A percentile compares a stretch with the other conserved stretches of the same genome.
phyloP scores from a whole-genome alignment of 192 early-diverging fungal genomes.

The Irineochytrium annulatum region DNA sequence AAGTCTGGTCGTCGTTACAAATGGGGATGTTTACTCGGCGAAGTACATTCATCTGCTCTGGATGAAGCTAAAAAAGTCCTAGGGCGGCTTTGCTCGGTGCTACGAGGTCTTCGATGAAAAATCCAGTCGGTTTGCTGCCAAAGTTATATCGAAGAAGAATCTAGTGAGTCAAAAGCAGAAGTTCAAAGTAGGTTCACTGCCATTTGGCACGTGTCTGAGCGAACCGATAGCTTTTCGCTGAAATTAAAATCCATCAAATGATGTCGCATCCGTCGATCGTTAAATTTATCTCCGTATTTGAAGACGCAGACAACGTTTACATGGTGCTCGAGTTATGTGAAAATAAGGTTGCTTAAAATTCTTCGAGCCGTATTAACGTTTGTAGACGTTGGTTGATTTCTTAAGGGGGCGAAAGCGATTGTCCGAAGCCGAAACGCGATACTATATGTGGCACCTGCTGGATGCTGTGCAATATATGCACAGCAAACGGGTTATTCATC shows the following conservation, averaged over 20 bases:
- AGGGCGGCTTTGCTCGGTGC: constrained; percentile 90
- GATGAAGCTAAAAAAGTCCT: not conserved
- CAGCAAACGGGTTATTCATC: constrained; percentile 73
- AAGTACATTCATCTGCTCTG: constrained; percentile 35
- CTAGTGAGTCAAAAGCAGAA: constrained; percentile 50
- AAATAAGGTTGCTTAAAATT: constrained; percentile 55
- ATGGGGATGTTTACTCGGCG: constrained; percentile 43
- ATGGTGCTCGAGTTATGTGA: constrained; percentile 90
- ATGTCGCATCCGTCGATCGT: constrained; percentile 79
- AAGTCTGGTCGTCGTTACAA: constrained; percentile 28
- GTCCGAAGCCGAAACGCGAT: constrained; percentile 86
- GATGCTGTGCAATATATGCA: constrained; percentile 82
- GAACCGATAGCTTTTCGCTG: constrained; percentile 51
- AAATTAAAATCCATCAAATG: constrained; percentile 74
- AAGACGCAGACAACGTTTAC: constrained; percentile 83
- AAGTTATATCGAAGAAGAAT: constrained; percentile 57
- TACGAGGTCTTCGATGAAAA: constrained; percentile 62
- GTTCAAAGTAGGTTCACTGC: constrained; percentile 30
- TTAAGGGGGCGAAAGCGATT: constrained; percentile 71
- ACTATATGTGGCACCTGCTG: constrained; percentile 78
- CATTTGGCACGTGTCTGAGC: not conserved
- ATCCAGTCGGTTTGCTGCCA: constrained; percentile 56
- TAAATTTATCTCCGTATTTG: constrained; percentile 75
- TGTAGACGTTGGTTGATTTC: constrained; percentile 79
- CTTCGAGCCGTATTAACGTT: not conserved